A percentile compares a stretch with the other conserved stretches of the same genome.
Evolutionary conservation across 495 filamentous ascomycete species (phyloP).

Genomic region (Pseudoneurospora amorphoporcata): DNA sequence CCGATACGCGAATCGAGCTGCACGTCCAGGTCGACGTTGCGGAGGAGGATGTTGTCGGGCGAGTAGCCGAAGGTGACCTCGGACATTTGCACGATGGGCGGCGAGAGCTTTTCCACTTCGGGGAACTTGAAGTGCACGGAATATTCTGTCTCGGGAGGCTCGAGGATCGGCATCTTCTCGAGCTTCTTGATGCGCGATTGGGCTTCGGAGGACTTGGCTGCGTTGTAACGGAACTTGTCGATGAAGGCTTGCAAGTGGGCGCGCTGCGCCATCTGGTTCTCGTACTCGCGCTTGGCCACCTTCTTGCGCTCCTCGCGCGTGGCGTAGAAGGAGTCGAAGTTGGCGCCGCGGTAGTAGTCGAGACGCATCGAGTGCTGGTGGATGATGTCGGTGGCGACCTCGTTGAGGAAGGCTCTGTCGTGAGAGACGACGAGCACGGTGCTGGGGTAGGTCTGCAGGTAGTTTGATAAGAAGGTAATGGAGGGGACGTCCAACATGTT

Average conservation of each 20-base stretch:
- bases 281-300: constrained; percentile 93
- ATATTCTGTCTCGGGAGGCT: constrained; percentile 88
- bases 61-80: constrained; percentile 87
- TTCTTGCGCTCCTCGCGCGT: constrained; percentile 96
- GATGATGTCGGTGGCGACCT: constrained; percentile 98
- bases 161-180: constrained; percentile 87
- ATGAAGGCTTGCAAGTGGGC: constrained; percentile 92
- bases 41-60: constrained; percentile 67
- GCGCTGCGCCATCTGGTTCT: constrained; percentile 91
- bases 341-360: constrained; percentile 97
- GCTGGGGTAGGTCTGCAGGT: constrained; percentile 87
- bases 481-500: constrained; percentile 99
- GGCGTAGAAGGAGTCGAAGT: constrained; percentile 97
- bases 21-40: constrained; percentile 85
- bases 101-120: constrained; percentile 93
- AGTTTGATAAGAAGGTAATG: constrained; percentile 97
- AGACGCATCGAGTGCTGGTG: constrained; percentile 95
- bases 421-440: constrained; percentile 96
- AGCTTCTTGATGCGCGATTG: constrained; percentile 98
- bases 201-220: constrained; percentile 95
- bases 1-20: constrained; percentile 97
- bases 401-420: constrained; percentile 97
- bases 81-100: constrained; percentile 96
- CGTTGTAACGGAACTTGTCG: constrained; percentile 99
- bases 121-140: constrained; percentile 96